Conservation (phyloP, 2,329 filamentous ascomycete species). For the Nothopassalora personata region DNA sequence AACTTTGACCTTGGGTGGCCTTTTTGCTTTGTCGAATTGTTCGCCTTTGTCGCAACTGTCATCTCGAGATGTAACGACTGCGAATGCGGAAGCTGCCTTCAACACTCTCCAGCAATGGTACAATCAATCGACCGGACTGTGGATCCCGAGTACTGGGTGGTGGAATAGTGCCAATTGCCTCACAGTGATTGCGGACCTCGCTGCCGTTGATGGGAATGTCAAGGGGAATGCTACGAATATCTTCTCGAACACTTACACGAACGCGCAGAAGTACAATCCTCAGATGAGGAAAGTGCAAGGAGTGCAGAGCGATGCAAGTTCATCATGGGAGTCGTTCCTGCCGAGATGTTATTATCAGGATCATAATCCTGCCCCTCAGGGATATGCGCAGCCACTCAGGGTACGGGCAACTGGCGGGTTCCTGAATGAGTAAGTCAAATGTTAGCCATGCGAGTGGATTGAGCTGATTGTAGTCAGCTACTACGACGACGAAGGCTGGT, state of each 20-base stretch:
- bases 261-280: conserved; percentile 26
- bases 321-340: conserved; percentile 2
- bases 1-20: not conserved
- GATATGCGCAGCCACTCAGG: not conserved
- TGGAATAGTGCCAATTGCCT: conserved; percentile 32
- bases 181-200: conserved; percentile 28
- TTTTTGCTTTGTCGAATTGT: not conserved
- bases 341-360: conserved; percentile 13
- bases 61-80: conserved; percentile 16
- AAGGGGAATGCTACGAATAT: conserved; percentile 10
- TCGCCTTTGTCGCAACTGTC: not conserved
- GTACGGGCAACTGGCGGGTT: conserved; percentile 10
- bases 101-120: conserved; percentile 28
- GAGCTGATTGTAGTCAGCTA: conserved; percentile 34
- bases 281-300: conserved; percentile 13
- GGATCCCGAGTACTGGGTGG: conserved; percentile 30
- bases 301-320: not conserved
- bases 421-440: conserved; percentile 14
- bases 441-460: not conserved
- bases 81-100: conserved; percentile 25
- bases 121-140: conserved; percentile 28
- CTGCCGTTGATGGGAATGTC: conserved; percentile 22
- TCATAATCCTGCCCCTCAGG: conserved; percentile 11
- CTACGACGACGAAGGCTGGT: conserved; percentile 53
- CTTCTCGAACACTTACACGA: conserved; percentile 22